Conservation (phyloP, 2,329 filamentous ascomycete species). For the Botrytis porri region DNA sequence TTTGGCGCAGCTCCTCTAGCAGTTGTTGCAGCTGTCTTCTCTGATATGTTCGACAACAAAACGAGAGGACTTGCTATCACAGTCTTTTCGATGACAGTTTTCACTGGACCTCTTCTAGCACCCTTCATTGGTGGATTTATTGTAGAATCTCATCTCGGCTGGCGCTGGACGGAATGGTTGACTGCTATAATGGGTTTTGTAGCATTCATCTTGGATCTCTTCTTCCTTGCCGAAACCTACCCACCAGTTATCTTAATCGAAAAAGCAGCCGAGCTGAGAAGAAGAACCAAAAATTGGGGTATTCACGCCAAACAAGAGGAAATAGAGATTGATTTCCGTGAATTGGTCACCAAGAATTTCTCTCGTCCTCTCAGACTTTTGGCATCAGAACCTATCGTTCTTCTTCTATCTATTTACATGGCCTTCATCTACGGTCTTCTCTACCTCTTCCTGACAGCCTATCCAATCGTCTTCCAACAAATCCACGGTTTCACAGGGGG, state of each 20-base stretch:
- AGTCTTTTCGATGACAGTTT: slow-evolving; percentile 60
- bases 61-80: slow-evolving; percentile 58
- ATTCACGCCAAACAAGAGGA: slow-evolving; percentile 71
- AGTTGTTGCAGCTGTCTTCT: slow-evolving; percentile 68
- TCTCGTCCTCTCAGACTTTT: slow-evolving; percentile 46
- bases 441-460: slow-evolving; percentile 83
- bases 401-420: slow-evolving; percentile 67
- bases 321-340: slow-evolving; percentile 63
- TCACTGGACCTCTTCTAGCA: slow-evolving; percentile 63
- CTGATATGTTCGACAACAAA: slow-evolving; percentile 67
- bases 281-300: slow-evolving; percentile 65
- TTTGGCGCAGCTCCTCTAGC: slow-evolving; percentile 68
- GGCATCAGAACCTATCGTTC: slow-evolving; percentile 66
- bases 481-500: slow-evolving; percentile 70
- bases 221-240: slow-evolving; percentile 68
- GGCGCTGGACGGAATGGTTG: slow-evolving; percentile 72
- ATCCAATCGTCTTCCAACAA: slow-evolving; percentile 73
- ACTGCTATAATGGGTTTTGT: slow-evolving; percentile 60
- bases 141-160: slow-evolving; percentile 58
- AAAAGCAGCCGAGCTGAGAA: slow-evolving; percentile 60
- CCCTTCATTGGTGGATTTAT: slow-evolving; percentile 71
- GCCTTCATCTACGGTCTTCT: slow-evolving; percentile 75
- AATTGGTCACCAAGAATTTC: slow-evolving; percentile 58
- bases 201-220: slow-evolving; percentile 56
- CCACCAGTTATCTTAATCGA: slow-evolving; percentile 61